Evolutionary conservation across 495 filamentous ascomycete species (phyloP).

Genomic region (Penicillium waksmanii): DNA sequence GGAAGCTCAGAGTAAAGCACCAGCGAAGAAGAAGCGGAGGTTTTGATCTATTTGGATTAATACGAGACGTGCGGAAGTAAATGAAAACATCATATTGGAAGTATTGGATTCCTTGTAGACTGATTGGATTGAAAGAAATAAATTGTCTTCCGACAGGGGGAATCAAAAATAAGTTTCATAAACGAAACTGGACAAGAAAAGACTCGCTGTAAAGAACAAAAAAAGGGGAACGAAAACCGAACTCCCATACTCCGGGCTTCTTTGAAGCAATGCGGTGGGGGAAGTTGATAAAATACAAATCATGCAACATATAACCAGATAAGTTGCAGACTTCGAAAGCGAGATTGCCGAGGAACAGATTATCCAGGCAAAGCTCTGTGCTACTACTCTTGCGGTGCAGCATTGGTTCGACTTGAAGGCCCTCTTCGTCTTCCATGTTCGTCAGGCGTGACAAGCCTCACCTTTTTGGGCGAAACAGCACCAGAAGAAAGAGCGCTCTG

Average conservation of each 20-base stretch:
- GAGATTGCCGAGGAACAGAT: background rate
- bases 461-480: conserved; percentile 48
- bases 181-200: background rate
- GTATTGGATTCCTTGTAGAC: background rate
- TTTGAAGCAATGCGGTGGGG: background rate
- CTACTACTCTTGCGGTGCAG: conserved; percentile 20
- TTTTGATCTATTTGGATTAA: conserved; percentile 42
- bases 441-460: conserved; percentile 47
- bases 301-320: background rate
- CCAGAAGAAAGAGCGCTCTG: conserved; percentile 29
- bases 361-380: background rate
- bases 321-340: background rate
- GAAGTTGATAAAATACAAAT: background rate
- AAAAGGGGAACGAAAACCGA: background rate
- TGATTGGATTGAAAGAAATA: background rate
- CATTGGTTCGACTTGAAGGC: conserved; percentile 28
- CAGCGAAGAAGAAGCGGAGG: conserved; percentile 68
- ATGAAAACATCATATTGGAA: background rate
- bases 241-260: background rate
- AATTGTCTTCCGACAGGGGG: conserved; percentile 4
- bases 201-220: background rate
- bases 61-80: background rate
- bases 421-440: conserved; percentile 41
- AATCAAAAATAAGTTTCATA: background rate
- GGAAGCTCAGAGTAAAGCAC: conserved; percentile 65